Evolutionary conservation across 2,329 filamentous ascomycete genomes (phyloP).

Genomic region (Lithohypha guttulata): DNA sequence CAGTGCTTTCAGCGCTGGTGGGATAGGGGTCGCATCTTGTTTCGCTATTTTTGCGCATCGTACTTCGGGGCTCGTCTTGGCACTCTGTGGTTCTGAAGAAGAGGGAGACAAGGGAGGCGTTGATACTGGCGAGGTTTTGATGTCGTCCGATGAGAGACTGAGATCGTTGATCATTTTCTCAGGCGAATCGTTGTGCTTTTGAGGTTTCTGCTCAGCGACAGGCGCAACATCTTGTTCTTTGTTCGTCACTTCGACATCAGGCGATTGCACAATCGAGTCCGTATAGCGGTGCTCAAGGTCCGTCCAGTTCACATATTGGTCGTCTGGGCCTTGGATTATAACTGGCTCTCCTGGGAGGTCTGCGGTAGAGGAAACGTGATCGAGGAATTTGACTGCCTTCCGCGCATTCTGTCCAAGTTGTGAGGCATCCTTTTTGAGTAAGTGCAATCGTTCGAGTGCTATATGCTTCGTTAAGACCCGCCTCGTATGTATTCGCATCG

Average conservation of each 20-base stretch:
- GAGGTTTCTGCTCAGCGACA: constrained; percentile 10
- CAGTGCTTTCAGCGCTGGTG: constrained; percentile 31
- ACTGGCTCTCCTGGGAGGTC: constrained; percentile 33
- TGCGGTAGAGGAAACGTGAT: constrained; percentile 38
- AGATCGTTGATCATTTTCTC: constrained; percentile 19
- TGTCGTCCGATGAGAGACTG: constrained; percentile 17
- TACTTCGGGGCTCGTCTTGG: constrained; percentile 36
- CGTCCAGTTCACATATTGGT: constrained; percentile 38
- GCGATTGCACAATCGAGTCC: constrained; percentile 30
- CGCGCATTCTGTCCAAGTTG: constrained; percentile 40
- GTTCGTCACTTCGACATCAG: constrained; percentile 28
- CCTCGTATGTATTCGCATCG: background rate
- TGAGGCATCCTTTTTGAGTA: constrained; percentile 35
- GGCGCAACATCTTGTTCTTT: constrained; percentile 3
- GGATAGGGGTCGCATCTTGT: constrained; percentile 25
- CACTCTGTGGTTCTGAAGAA: constrained; percentile 32
- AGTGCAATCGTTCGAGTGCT: constrained; percentile 38
- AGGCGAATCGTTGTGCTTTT: constrained; percentile 17
- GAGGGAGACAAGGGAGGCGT: constrained; percentile 33
- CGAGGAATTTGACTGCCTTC: constrained; percentile 42
- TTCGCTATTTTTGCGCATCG: constrained; percentile 16
- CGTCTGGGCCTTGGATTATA: constrained; percentile 38
- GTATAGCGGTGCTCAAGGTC: constrained; percentile 34
- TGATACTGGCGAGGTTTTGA: constrained; percentile 30
- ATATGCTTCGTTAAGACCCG: constrained; percentile 12